Conservation (phyloP, 2,329 filamentous ascomycete genomes). For the Byssothecium circinans region DNA sequence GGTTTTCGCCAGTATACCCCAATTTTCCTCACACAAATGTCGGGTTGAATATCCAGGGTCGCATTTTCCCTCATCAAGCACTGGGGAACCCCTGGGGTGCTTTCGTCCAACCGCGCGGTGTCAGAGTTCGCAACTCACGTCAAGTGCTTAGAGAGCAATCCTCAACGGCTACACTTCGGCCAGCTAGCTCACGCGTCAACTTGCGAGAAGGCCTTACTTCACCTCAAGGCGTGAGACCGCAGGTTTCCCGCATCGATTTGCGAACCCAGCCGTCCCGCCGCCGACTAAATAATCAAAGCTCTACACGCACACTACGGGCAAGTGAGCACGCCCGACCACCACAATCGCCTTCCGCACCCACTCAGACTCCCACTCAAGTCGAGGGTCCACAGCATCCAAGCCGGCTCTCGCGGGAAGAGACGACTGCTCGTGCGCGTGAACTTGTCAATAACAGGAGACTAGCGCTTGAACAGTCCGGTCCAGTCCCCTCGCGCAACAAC, state of each 20-base stretch:
- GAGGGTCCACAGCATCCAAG: conserved; percentile 20
- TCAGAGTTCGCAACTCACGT: conserved; percentile 34
- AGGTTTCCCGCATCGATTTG: conserved; percentile 40
- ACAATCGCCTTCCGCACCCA: conserved; percentile 25
- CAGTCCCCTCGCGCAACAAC: conserved; percentile 37
- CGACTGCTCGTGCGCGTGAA: conserved; percentile 37
- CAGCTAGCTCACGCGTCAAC: conserved; percentile 38
- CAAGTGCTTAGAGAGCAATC: conserved; percentile 43
- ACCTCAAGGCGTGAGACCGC: conserved; percentile 34
- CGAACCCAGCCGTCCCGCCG: conserved; percentile 41
- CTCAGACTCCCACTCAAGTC: conserved; percentile 18
- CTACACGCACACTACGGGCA: conserved; percentile 40
- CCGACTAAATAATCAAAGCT: conserved; percentile 39
- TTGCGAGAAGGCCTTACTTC: conserved; percentile 31
- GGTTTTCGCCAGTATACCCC: conserved; percentile 35
- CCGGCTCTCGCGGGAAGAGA: conserved; percentile 39
- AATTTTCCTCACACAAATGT: conserved; percentile 33
- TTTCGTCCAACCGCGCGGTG: conserved; percentile 33
- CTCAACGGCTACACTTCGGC: conserved; percentile 42
- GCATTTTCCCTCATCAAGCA: conserved; percentile 34
- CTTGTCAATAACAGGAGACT: conserved; percentile 40
- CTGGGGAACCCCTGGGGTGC: conserved; percentile 43
- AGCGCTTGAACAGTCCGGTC: conserved; percentile 30
- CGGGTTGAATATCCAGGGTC: conserved; percentile 38
- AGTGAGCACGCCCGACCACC: conserved; percentile 37